These are phyloP conservation scores for Gyromitra esculenta DNA, from an alignment of 2,329 filamentous ascomycete species.

Conservation along the genomic window DNA sequence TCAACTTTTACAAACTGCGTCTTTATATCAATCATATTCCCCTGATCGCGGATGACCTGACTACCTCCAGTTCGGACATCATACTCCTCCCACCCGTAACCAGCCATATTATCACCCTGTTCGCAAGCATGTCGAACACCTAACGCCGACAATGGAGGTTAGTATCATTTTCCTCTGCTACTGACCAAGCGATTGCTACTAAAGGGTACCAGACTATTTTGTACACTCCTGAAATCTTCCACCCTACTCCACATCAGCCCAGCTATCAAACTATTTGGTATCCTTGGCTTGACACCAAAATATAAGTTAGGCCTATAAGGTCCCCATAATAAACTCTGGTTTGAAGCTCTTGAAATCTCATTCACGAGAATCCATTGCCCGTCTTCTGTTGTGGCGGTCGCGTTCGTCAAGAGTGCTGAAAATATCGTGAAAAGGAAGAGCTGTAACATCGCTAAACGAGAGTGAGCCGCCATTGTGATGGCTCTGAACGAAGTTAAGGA, in stretches of 20 bases:
- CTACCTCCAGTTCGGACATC: conserved; percentile 86
- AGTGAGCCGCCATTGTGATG: conserved; percentile 38
- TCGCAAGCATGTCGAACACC: conserved; percentile 94
- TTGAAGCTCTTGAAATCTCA: conserved; percentile 61
- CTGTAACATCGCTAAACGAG: conserved; percentile 36
- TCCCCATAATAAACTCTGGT: conserved; percentile 92
- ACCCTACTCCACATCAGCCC: conserved; percentile 90
- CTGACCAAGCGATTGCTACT: neutral
- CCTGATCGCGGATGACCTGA: conserved; percentile 89
- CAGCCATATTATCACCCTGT: conserved; percentile 90
- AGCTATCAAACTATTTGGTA: conserved; percentile 81
- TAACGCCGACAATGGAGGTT: conserved; percentile 60
- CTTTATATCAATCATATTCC: conserved; percentile 87
- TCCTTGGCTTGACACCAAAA: conserved; percentile 85
- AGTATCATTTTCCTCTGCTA: neutral
- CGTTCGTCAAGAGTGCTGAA: conserved; percentile 36
- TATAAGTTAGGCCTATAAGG: conserved; percentile 94
- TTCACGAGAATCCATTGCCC: conserved; percentile 49
- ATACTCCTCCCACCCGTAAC: conserved; percentile 98
- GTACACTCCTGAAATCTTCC: conserved; percentile 78
- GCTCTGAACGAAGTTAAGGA: conserved; percentile 23
- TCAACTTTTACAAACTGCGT: conserved; percentile 94
- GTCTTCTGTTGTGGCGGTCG: conserved; percentile 46
- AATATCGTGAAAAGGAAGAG: conserved; percentile 38
- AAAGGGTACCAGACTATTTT: conserved; percentile 71